These are phyloP conservation scores for Paspalum vaginatum DNA, from an alignment of 176 grass and related monocot genomes.

Conservation along the genomic window DNA sequence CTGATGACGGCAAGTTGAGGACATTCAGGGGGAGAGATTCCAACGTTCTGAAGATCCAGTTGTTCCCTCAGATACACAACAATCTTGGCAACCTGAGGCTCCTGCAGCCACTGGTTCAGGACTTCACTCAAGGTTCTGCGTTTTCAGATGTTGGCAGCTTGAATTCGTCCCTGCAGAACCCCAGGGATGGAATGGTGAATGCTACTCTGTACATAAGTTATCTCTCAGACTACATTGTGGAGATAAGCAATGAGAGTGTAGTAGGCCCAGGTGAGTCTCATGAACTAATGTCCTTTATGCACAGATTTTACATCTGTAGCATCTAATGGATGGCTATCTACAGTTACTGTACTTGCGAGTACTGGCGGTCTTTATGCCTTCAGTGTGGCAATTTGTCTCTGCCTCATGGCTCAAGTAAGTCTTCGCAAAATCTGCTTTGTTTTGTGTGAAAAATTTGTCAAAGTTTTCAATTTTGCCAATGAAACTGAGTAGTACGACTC, in stretches of 20 bases:
- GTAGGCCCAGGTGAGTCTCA: slow-evolving; percentile 67
- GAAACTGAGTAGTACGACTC: neutral
- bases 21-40: slow-evolving; percentile 80
- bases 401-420: slow-evolving; percentile 85
- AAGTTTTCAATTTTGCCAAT: neutral
- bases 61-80: slow-evolving; percentile 85
- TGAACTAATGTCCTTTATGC: neutral
- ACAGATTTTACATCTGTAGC: slow-evolving; percentile 1
- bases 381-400: slow-evolving; percentile 80
- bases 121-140: slow-evolving; percentile 74
- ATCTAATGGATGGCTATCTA: slow-evolving; percentile 44
- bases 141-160: slow-evolving; percentile 67
- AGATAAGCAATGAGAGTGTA: slow-evolving; percentile 78
- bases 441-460: neutral
- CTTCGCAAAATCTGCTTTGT: neutral
- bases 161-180: slow-evolving; percentile 72
- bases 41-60: slow-evolving; percentile 85
- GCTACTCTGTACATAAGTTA: slow-evolving; percentile 83
- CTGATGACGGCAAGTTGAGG: slow-evolving; percentile 54
- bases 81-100: slow-evolving; percentile 70
- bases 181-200: slow-evolving; percentile 79
- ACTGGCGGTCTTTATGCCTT: slow-evolving; percentile 90
- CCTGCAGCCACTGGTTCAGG: slow-evolving; percentile 83
- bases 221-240: slow-evolving; percentile 92
- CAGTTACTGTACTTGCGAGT: slow-evolving; percentile 86